Evolutionary conservation across 2,329 filamentous ascomycete genomes (phyloP), one percentile per base, ranked within the genome.

Genomic region (Colletotrichum abscissum): DNA sequence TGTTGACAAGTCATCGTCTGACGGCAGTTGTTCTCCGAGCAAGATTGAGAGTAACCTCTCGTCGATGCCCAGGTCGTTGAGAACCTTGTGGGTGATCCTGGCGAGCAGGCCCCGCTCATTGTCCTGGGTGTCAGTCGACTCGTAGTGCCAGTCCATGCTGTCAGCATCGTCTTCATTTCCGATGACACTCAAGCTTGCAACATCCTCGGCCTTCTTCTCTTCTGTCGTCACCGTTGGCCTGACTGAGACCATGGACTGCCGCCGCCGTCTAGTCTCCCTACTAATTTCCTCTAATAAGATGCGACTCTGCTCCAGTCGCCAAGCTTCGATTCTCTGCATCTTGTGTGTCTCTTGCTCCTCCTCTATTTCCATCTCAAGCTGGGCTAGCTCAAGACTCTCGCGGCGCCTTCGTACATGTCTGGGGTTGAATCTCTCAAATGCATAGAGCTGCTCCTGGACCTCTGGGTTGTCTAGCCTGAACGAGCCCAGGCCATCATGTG

Each of bases 231-330:
- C 81, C 69, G 80, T 80, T 54, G 78, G 80, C 73, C 60, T 77
- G 76, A 33, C 82, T 80, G 88, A 90, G 57, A 86, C 86, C 76
- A 91, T 86, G 8, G 90, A 92, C 80, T 90, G 89, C 38, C 92
- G 88, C 71, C 93, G 89, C 71, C 93, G 88, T 74, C 87, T 86
- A 68, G 95, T 97, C 83, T 98, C 95, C 74, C 91, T 92, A 82
- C 97, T 94, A 60, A 98, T 95, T 82, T 98, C 95, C 69, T 97
- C 94, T 42, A 98, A 82, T 33, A 99, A 86, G 12, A 94, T 91
- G 72, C 91, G 90, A 81, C 95, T 98, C 81, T 99, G 95, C 79
- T 98, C 96, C 79, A 97, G 84, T 69, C 95, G 90, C 97, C 97
- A 99, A 64, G 91, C 90, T 82, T 98, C 96, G 79, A 99, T 97